Conservation (phyloP, 1,139 yeast genomes). For the Suhomyces panamericanus region DNA sequence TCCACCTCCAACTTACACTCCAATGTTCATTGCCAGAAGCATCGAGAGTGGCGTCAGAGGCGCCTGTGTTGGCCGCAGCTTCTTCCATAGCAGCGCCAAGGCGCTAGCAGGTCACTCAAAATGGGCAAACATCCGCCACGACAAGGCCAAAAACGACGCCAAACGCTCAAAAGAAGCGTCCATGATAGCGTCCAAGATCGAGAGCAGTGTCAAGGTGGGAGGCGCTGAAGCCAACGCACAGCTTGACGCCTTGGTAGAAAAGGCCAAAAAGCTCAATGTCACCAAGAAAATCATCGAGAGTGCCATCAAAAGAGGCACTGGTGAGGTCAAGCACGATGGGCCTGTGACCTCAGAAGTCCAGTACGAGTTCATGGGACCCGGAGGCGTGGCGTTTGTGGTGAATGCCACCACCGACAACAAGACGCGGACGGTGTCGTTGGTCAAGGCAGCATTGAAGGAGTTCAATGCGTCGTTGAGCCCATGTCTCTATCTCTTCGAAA, state of each 20-base stretch:
- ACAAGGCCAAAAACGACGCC: constrained; percentile 90
- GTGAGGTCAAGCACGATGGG: constrained; percentile 43
- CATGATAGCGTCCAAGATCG: constrained; percentile 70
- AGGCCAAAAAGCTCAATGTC: constrained; percentile 75
- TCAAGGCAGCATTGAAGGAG: constrained; percentile 75
- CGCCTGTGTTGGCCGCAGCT: neutral
- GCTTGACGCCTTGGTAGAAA: constrained; percentile 71
- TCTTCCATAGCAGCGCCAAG: constrained; percentile 17
- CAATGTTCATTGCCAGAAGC: neutral
- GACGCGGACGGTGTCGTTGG: constrained; percentile 73
- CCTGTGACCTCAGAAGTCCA: constrained; percentile 42
- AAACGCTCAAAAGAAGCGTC: constrained; percentile 69
- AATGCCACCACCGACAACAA: constrained; percentile 90
- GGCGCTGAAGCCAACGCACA: constrained; percentile 67
- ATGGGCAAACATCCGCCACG: constrained; percentile 95
- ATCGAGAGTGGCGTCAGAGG: neutral
- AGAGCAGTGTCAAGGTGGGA: constrained; percentile 63
- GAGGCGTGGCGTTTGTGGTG: constrained; percentile 80
- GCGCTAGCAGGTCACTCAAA: constrained; percentile 75
- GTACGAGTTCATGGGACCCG: constrained; percentile 95
- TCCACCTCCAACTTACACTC: neutral
- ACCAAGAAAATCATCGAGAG: constrained; percentile 82
- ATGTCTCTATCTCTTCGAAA: constrained; percentile 71
- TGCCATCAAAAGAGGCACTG: constrained; percentile 84
- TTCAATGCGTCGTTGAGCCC: constrained; percentile 74